Evolutionary conservation across 78 protist genomes (phyloP), one percentile per base, ranked within the genome.

Genomic region (Corallochytrium limacisporum): DNA sequence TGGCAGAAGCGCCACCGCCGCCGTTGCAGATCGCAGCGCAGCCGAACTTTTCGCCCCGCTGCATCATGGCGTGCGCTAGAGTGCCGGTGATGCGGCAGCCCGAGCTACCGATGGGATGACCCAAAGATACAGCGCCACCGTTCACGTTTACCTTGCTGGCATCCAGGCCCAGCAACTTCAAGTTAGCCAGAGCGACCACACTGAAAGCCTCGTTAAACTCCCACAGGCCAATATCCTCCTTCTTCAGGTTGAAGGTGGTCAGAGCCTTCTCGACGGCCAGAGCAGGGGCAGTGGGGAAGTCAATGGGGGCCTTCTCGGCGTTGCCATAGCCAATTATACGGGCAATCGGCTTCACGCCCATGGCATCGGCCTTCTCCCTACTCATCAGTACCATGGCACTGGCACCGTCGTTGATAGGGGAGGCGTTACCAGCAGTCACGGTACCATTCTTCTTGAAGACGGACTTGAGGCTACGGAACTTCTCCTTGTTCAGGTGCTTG

Each of bases 121-220:
- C 98, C 10, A 94, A 22, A 1, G 96, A 69, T 43, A 94, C 96
- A 18, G 95, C 99, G 37, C 99, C 99, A 16, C 99, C 99, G 40
- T 53, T 36, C 13, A 91, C 77, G 57, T 95, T 95, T 22, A 94
- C 72, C 37, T 67, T 72, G 18, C 22, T 42, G 12, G 39, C 62
- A 31, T 72, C 83, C 42, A 89, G 29, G 35, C 53, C 62, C 20
- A 91, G 76, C 5, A 88, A 69, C 62, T 89, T 69, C 29, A 44
- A 55, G 72, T 87, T 80, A 39, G 92, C 92, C 24, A 94, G 49
- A 24, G 92, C 70, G 1, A 89, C 93, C 18, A 75, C 87, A 3
- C 94, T 31, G 81, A 94, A 93, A 3, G 91, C 93, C 78, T 96
- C 98, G 81, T 96, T 96, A 68, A 95, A 87, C 56, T 95, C 98